phyloP scores from a whole-genome alignment of 2,329 filamentous ascomycete genomes.

The Sclerotinia sclerotiorum region DNA sequence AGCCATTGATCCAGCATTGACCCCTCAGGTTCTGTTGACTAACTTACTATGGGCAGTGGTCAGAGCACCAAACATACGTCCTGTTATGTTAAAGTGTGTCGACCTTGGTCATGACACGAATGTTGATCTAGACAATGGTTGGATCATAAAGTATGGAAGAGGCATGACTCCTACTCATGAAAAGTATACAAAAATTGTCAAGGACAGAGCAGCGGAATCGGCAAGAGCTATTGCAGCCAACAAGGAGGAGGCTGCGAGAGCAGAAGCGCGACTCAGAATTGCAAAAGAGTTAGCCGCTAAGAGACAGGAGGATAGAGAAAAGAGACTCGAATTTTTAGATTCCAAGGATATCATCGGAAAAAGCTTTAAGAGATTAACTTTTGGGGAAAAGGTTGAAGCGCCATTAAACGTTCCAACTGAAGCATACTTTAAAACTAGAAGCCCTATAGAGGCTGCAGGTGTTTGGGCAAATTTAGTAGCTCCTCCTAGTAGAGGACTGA shows the following conservation, averaged over 20 bases:
- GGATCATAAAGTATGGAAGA: constrained; percentile 8
- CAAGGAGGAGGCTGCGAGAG: background rate
- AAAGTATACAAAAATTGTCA: constrained; percentile 1
- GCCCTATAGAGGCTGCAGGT: background rate
- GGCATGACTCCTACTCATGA: background rate
- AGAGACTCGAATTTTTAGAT: background rate
- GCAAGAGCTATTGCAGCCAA: constrained; percentile 7
- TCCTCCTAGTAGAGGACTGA: background rate
- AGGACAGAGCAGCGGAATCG: background rate
- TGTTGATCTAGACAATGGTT: constrained; percentile 17
- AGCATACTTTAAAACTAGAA: background rate
- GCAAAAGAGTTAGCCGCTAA: background rate
- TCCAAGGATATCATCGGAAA: background rate
- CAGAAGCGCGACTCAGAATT: background rate
- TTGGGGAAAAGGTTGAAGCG: background rate
- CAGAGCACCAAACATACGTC: background rate
- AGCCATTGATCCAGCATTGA: background rate
- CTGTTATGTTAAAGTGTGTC: constrained; percentile 13
- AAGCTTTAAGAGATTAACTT: constrained; percentile 1
- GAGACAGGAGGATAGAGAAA: background rate
- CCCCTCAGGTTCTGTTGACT: background rate
- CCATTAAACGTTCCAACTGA: background rate
- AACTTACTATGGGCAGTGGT: constrained; percentile 16
- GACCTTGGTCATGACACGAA: background rate
- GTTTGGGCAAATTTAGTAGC: background rate